Percentiles rank a stretch among this genome's conserved stretches.
Conservation (phyloP, 139 green algal species). For the Coelastrella sp. region DNA sequence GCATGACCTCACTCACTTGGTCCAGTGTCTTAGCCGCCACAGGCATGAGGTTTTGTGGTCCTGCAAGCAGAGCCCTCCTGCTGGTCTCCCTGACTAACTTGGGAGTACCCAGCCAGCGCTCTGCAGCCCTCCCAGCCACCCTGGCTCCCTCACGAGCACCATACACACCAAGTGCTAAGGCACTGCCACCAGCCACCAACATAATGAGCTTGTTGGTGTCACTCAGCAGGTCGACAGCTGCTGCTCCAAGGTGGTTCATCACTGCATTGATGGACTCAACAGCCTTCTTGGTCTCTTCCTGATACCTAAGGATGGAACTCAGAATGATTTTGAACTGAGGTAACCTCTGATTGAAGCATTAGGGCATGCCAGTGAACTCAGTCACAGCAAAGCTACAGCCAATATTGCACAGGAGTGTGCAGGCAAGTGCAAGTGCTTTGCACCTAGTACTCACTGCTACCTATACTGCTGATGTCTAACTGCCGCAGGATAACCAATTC, state of each 20-base stretch:
- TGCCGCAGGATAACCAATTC: too few relatives aligned
- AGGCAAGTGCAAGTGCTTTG: too few relatives aligned
- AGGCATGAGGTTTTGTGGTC: constrained; percentile 28
- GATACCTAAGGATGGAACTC: constrained; percentile 50
- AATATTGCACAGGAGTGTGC: too few relatives aligned
- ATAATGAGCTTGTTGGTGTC: constrained; percentile 85
- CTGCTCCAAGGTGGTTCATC: constrained; percentile 83
- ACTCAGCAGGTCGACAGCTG: constrained; percentile 76
- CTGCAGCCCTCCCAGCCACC: constrained; percentile 78
- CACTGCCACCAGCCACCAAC: constrained; percentile 75
- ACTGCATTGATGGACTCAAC: constrained; percentile 92
- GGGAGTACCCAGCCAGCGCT: constrained; percentile 89
- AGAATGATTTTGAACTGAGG: too few relatives aligned
- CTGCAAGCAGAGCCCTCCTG: not conserved
- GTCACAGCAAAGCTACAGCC: too few relatives aligned
- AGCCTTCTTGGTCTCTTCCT: constrained; percentile 62
- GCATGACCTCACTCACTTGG: not conserved
- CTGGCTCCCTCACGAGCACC: constrained; percentile 82
- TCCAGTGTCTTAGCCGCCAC: constrained; percentile 24
- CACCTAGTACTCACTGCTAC: too few relatives aligned
- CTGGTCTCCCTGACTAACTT: constrained; percentile 70
- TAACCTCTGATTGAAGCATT: too few relatives aligned
- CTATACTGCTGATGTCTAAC: too few relatives aligned
- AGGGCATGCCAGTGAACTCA: too few relatives aligned
- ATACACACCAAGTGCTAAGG: constrained; percentile 92